A percentile compares a stretch with the other conserved stretches of the same genome.
Conservation (phyloP, 2,329 filamentous ascomycete species). For the Calonectria pseudoturangicola region DNA sequence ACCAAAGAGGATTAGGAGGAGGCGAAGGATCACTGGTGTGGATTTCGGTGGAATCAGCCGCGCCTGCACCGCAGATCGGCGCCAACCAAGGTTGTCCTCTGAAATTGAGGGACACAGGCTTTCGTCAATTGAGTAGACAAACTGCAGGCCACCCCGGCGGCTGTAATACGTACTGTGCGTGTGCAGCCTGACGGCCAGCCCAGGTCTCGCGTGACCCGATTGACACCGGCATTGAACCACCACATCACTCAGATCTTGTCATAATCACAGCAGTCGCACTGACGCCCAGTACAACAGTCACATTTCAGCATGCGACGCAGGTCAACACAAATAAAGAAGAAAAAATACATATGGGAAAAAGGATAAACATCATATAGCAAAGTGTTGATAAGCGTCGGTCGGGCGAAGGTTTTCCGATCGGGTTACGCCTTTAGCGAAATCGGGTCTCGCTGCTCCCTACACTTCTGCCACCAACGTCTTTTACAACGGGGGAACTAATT, state of each 20-base stretch:
- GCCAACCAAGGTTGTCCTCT: conserved; percentile 16
- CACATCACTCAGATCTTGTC: background rate
- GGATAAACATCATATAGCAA: background rate
- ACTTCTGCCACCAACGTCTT: background rate
- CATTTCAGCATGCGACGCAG: background rate
- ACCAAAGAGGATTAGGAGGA: conserved; percentile 18
- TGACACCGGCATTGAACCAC: background rate
- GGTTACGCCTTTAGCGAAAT: conserved; percentile 27
- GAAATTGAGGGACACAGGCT: conserved; percentile 21
- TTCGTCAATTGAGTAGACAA: background rate
- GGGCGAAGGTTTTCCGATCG: conserved; percentile 19
- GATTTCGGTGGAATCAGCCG: conserved; percentile 29
- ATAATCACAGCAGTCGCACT: background rate
- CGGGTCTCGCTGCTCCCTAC: background rate
- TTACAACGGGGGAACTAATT: conserved; percentile 11
- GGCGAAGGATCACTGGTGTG: conserved; percentile 40
- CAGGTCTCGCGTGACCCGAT: conserved; percentile 6
- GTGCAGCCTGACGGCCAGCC: background rate
- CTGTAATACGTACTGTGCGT: background rate
- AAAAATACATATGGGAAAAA: background rate
- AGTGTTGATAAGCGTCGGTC: background rate
- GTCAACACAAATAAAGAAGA: background rate
- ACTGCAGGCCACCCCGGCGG: conserved; percentile 9
- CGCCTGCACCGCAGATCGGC: conserved; percentile 35
- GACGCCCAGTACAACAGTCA: background rate